These are phyloP conservation scores for Linderina pennispora DNA, from an alignment of 192 early-diverging fungal genomes.

Conservation along the genomic window DNA sequence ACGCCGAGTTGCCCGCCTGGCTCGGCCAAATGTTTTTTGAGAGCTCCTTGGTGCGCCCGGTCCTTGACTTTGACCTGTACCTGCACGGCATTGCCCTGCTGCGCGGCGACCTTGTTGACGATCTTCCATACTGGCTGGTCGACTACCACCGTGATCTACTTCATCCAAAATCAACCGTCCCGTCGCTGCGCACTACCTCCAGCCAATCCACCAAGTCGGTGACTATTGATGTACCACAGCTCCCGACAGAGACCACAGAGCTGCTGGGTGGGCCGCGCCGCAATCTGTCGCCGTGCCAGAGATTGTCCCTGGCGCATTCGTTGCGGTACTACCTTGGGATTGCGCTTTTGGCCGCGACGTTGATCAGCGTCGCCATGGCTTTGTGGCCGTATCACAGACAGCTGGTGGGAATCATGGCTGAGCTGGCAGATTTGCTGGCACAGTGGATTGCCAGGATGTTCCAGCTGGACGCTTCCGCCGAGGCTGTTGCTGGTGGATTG, in stretches of 20 bases:
- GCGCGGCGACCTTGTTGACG: slow-evolving; percentile 1
- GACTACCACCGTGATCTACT: slow-evolving; percentile 21
- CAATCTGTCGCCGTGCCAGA: no score
- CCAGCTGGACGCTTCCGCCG: no score
- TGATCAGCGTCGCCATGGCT: slow-evolving; percentile 9
- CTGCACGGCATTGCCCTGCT: slow-evolving; percentile 25
- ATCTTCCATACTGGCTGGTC: slow-evolving; percentile 38
- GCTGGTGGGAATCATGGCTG: slow-evolving; percentile 12
- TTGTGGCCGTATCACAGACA: slow-evolving; percentile 30
- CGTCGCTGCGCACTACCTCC: no score
- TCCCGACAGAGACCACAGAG: no score
- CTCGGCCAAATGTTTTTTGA: slow-evolving; percentile 38
- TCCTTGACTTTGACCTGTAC: slow-evolving; percentile 44
- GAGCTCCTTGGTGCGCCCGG: slow-evolving; percentile 20
- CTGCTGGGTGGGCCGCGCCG: no score
- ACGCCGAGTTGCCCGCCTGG: slow-evolving; percentile 18
- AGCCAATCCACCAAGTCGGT: no score
- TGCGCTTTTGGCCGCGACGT: slow-evolving; percentile 10
- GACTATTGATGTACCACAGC: no score
- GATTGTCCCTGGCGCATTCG: neutral
- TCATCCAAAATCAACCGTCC: neutral
- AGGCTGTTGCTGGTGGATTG: no score
- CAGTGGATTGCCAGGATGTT: slow-evolving; percentile 34
- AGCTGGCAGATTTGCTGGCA: slow-evolving; percentile 26
- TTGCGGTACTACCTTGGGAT: slow-evolving; percentile 3